phyloP scores from a whole-genome alignment of 2,329 filamentous ascomycete species.

The Xylariomycetidae sp. region DNA sequence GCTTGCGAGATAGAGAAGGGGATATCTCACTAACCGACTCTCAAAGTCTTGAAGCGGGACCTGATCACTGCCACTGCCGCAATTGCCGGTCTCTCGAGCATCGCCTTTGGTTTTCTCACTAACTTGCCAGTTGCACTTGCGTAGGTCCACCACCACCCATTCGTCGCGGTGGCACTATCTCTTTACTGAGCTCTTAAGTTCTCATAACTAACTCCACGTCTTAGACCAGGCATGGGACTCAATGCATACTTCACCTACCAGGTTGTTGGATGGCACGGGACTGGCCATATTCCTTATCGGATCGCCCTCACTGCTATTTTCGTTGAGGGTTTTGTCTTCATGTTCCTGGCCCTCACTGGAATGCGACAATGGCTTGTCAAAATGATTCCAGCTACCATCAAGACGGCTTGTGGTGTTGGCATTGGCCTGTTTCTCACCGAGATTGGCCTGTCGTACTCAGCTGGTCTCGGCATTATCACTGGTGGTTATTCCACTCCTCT shows the following conservation, averaged over 20 bases:
- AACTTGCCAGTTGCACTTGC: constrained; percentile 74
- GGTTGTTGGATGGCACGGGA: constrained; percentile 58
- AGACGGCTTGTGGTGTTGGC: constrained; percentile 61
- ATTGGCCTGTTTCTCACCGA: constrained; percentile 62
- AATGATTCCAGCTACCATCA: constrained; percentile 60
- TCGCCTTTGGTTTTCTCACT: constrained; percentile 74
- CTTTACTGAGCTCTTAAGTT: no score
- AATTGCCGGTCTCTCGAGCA: constrained; percentile 67
- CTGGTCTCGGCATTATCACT: constrained; percentile 78
- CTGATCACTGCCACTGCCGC: constrained; percentile 81
- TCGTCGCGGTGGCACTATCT: not conserved
- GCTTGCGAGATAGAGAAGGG: no score
- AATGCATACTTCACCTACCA: constrained; percentile 67
- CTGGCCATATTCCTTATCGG: constrained; percentile 51
- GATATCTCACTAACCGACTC: no score
- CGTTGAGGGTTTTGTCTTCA: constrained; percentile 60
- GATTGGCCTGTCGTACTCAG: constrained; percentile 68
- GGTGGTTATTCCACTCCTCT: constrained; percentile 67
- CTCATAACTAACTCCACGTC: constrained; percentile 2
- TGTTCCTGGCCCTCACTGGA: constrained; percentile 60
- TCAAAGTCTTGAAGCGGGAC: constrained; percentile 65
- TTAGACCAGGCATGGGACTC: constrained; percentile 61
- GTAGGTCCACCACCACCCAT: constrained; percentile 49
- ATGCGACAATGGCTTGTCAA: constrained; percentile 70
- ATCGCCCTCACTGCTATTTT: constrained; percentile 62